Percentiles rank a stretch among this genome's conserved stretches.
Conservation (phyloP, 345 rosid species). For the Jatropha curcas region DNA sequence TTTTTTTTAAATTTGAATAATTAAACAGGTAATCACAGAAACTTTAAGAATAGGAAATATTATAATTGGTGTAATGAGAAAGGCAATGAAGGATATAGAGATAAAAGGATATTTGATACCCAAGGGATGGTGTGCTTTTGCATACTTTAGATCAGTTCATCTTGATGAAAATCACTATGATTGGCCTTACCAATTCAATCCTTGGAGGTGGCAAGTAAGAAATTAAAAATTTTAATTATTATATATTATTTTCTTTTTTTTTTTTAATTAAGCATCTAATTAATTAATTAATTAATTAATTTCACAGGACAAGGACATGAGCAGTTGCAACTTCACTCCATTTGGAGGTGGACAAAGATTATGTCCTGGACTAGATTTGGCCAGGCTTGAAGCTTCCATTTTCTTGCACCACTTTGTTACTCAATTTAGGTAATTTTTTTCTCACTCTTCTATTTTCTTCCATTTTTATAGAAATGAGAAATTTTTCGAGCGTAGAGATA, state of each 20-base stretch:
- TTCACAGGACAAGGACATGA: slow-evolving; percentile 60
- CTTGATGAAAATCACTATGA: slow-evolving; percentile 81
- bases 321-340: slow-evolving; percentile 67
- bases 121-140: slow-evolving; percentile 88
- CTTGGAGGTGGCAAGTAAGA: slow-evolving; percentile 98
- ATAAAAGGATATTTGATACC: slow-evolving; percentile 85
- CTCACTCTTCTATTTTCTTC: too few species aligned
- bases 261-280: not conserved
- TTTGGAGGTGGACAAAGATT: slow-evolving; percentile 97
- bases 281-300: not conserved
- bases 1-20: not conserved
- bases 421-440: slow-evolving; percentile 74
- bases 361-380: slow-evolving; percentile 92
- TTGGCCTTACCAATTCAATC: slow-evolving; percentile 79
- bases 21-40: slow-evolving; percentile 83
- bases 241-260: not conserved
- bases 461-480: too few species aligned
- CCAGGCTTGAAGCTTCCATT: slow-evolving; percentile 90
- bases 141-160: slow-evolving; percentile 90
- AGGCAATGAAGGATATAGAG: slow-evolving; percentile 76
- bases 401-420: slow-evolving; percentile 86
- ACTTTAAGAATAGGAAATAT: slow-evolving; percentile 89
- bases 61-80: slow-evolving; percentile 87
- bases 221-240: too few species aligned
- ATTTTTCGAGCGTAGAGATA: too few species aligned